Conservation (phyloP, 306 rosid species). For the Castanea crenata region DNA sequence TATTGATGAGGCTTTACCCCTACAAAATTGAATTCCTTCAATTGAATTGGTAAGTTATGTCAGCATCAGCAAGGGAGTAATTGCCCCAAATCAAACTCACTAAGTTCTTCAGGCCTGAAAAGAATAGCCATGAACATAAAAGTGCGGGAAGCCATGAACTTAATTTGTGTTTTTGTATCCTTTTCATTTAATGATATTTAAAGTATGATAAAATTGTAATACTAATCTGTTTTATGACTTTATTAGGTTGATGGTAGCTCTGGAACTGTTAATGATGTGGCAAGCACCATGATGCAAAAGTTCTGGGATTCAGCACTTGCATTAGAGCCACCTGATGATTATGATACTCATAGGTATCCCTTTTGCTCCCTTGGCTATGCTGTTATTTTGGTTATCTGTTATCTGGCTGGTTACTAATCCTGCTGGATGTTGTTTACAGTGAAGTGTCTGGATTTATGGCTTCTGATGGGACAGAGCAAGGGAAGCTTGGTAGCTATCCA, state of each 20-base stretch:
- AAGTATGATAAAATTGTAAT: background rate
- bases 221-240: background rate
- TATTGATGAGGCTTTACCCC: background rate
- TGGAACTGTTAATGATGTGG: conserved; percentile 73
- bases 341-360: conserved; percentile 71
- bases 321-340: conserved; percentile 85
- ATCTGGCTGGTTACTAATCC: conserved; percentile 21
- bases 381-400: conserved; percentile 5
- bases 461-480: conserved; percentile 58
- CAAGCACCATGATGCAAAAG: conserved; percentile 88
- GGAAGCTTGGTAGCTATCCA: conserved; percentile 45
- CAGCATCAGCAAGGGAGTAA: background rate
- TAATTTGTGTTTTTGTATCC: background rate
- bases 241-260: conserved; percentile 72
- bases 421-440: conserved; percentile 44
- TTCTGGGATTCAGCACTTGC: conserved; percentile 95
- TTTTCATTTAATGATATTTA: background rate
- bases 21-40: too few species aligned
- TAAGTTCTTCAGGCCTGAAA: background rate
- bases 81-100: background rate
- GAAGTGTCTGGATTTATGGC: conserved; percentile 72
- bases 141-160: background rate
- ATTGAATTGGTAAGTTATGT: background rate
- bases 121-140: background rate
- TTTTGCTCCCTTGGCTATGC: conserved; percentile 6